Base-by-base conservation (phyloP, 371 early-diverging fungal species). In the Catenaria anguillulae region DNA sequence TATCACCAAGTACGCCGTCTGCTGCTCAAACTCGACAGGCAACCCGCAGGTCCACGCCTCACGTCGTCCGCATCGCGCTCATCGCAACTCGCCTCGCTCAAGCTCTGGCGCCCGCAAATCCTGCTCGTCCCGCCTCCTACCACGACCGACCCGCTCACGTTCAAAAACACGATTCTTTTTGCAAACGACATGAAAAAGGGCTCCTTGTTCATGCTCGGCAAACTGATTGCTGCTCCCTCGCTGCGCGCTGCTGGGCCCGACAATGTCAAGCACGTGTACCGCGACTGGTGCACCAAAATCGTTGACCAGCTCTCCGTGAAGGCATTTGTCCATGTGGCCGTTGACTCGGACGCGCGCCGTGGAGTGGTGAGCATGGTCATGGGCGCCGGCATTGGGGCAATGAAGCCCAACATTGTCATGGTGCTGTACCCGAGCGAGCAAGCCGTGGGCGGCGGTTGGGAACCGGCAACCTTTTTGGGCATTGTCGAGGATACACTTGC, bases 1-100 rank as follows among this genome's bases (percentile, higher is more conserved):
- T 84, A 82, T 65, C 84, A 83, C 63, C 84, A 84, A 63, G 83
- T 83, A 37, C 77, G 84, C 66, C 83, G 82, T 65, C 82, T 75
- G 64, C 65, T 84, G 63, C 70, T 84, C 31, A 72, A 79, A 21
- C 69, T 84, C 52, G 83, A 84, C 48, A 55, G 69, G 23, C 71
- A 77, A 45, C n/a, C n/a, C n/a, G n/a, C n/a, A n/a, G n/a, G n/a
- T n/a, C n/a, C n/a, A n/a, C n/a, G n/a, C n/a, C n/a, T n/a, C n/a
- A n/a, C n/a, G n/a, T n/a, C n/a, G n/a, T n/a, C n/a, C n/a, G n/a
- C n/a, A n/a, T n/a, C n/a, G n/a, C n/a, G n/a, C n/a, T n/a, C n/a
- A n/a, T n/a, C n/a, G n/a, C n/a, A n/a, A n/a, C 79, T 78, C 62
- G 79, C 77, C 37, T 78, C 82, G 56, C 77, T 83, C 69, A 83